Evolutionary conservation across 345 rosid genomes (phyloP), one percentile per base, ranked within the genome.

Genomic region (Linum usitatissimum): DNA sequence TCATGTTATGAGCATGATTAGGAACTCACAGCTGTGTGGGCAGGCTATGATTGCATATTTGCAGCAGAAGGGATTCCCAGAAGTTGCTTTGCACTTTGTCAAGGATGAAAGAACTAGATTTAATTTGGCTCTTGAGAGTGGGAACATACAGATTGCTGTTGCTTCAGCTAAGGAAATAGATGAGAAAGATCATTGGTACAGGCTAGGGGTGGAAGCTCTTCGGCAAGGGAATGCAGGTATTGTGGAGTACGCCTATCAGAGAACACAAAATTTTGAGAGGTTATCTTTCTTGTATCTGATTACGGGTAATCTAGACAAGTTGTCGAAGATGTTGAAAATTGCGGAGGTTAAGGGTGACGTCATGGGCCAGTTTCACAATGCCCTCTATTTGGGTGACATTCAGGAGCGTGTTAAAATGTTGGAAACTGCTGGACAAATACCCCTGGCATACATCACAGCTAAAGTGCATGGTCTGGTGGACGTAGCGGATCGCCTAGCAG

Each of bases 291-390:
- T 92, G 2, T 92, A 92, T 78, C 93, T 92, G 59, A 71, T 89
- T 59, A 89, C 95, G 49, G 98, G 98, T 13, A 92, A 89, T 65
- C 36, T 73, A 73, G 98, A 89, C 7, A 91, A 89, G 75, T 80
- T 91, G 64, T 71, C 93, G 51, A 91, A 89, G 74, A 82, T 91
- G 96, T 78, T 91, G 73, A 91, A 81, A 76, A 92, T 89, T 80
- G 96, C 97, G 0, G 96, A 87, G 76, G 95, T 86, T 64, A 85
- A 89, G 76, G 86, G 85, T 66, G 96, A 92, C 65, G 85, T 91
- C 0, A 91, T 91, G 98, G 98, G 96, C 55, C 98, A 91, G 73
- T 91, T 91, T 72, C 98, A 91, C 66, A 86, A 91, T 75, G 96
- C 95, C 30, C 70, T 91, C 64, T 91, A 91, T 64, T 74, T 91